Evolutionary conservation across 2,329 filamentous ascomycete genomes (phyloP).

Genomic region (Cladosporium velox): DNA sequence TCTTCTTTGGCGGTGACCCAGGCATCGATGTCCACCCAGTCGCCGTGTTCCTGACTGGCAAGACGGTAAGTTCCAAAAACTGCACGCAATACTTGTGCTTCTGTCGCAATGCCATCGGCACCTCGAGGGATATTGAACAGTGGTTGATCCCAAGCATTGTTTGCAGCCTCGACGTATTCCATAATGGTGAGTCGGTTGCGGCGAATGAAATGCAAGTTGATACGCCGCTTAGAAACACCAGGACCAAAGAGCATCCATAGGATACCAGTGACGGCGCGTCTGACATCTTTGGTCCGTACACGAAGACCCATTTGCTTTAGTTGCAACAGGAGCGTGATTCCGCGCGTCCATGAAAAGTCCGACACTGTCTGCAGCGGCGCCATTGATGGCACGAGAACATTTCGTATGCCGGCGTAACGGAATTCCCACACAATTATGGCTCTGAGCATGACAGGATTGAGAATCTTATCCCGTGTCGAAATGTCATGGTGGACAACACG

Average conservation of each 20-base stretch:
- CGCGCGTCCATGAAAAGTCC: constrained; percentile 33
- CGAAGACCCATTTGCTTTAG: constrained; percentile 31
- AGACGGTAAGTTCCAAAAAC: constrained; percentile 28
- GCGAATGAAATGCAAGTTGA: constrained; percentile 27
- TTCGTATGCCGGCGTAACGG: constrained; percentile 24
- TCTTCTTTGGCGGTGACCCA: constrained; percentile 23
- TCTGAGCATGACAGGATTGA: constrained; percentile 31
- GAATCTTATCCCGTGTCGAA: constrained; percentile 23
- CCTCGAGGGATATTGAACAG: neutral
- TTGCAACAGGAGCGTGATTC: constrained; percentile 33
- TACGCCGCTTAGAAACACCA: constrained; percentile 26
- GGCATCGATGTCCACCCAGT: constrained; percentile 29
- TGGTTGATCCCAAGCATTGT: constrained; percentile 30
- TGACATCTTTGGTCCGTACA: constrained; percentile 25
- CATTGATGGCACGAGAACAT: constrained; percentile 18
- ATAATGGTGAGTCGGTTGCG: constrained; percentile 31
- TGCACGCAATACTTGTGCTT: constrained; percentile 25
- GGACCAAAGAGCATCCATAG: constrained; percentile 42
- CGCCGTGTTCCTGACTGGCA: constrained; percentile 17
- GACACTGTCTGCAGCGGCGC: neutral
- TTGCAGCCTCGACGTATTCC: constrained; percentile 36
- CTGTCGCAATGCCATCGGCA: neutral
- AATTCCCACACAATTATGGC: constrained; percentile 41
- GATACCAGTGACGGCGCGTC: constrained; percentile 31
- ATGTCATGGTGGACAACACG: neutral